Base-by-base conservation (phyloP, 2,329 filamentous ascomycete genomes). In the Arachnomyces sp. region DNA sequence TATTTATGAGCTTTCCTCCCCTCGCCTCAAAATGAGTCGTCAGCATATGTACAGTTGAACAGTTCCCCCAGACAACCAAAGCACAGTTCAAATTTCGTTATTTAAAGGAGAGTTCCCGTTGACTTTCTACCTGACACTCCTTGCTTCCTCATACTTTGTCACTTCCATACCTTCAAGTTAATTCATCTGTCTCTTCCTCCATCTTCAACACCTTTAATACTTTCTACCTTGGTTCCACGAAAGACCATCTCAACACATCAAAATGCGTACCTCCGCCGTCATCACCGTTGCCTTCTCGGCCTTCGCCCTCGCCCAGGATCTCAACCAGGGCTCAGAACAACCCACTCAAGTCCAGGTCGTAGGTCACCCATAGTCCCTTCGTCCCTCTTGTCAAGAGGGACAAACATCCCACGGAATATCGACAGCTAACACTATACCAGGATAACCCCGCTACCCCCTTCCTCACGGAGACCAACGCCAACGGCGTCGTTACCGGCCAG, bases 401-500 rank as follows among this genome's bases (percentile, higher is more conserved):
- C 20, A 25, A 5, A 5, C 9, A 9, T 25, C 20, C 5, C 9
- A 5, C 9, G 20, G 20, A 25, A 25, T 9, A 25, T 5, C 5
- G 20, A 25, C 20, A 25, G 9, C 20, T 25, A 25, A 25, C 20
- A 25, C 12, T 35, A 36, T 34, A 51, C 13, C 63, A 70, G 61
- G 52, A 52, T 13, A 70, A 72, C 58, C 59, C 59, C 11, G 57
- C 59, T 44, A 70, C 66, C 31, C 51, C 57, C 40, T 71, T 61
- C 58, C 59, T 68, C 17, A 66, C 66, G 16, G 42, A 65, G 58
- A 73, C 70, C 45, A 67, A 73, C 59, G 67, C 67, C 14, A 46
- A 59, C 15, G 70, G 71, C 36, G 69, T 72, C 30, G 61, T 73
- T 35, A 74, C 71, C 32, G 69, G 68, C 45, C 60, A 65, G 57